These are phyloP conservation scores for Aspergillus sp. DNA, from an alignment of 2,329 filamentous ascomycete species.

Conservation along the genomic window DNA sequence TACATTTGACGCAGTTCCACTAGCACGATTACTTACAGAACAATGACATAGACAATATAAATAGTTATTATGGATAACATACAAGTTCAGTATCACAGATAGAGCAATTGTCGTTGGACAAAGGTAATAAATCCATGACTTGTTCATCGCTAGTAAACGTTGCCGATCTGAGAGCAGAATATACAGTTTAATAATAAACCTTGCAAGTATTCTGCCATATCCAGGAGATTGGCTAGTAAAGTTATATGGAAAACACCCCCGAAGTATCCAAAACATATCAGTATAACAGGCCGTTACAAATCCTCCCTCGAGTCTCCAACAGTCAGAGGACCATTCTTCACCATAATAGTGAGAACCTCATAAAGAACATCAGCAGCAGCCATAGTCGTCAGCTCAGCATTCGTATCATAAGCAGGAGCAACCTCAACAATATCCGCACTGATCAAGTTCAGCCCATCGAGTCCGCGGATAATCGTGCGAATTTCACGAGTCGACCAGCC, in stretches of 20 bases:
- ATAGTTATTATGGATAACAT: too few species aligned
- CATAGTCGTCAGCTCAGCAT: conserved; percentile 57
- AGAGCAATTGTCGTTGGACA: too few species aligned
- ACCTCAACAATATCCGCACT: conserved; percentile 64
- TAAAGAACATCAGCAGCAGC: conserved; percentile 63
- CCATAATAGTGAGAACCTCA: conserved; percentile 80
- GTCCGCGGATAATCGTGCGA: conserved; percentile 57
- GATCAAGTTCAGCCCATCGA: conserved; percentile 58
- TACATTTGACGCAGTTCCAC: too few species aligned
- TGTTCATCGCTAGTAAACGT: too few species aligned
- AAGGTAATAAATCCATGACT: too few species aligned
- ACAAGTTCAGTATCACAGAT: too few species aligned
- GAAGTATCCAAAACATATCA: not conserved
- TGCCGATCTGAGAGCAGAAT: too few species aligned
- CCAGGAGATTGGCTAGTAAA: too few species aligned
- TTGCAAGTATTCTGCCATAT: too few species aligned
- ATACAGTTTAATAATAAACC: too few species aligned
- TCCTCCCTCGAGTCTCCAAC: not conserved
- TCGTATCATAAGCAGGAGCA: conserved; percentile 61
- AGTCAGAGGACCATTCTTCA: conserved; percentile 69
- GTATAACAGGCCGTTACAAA: not conserved
- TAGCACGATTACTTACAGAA: too few species aligned
- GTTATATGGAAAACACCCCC: not conserved
- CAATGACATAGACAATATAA: too few species aligned
- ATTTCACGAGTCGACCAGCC: conserved; percentile 63